Evolutionary conservation across 768 basidiomycete genomes (phyloP).

Genomic region (Panellus pusillus): DNA sequence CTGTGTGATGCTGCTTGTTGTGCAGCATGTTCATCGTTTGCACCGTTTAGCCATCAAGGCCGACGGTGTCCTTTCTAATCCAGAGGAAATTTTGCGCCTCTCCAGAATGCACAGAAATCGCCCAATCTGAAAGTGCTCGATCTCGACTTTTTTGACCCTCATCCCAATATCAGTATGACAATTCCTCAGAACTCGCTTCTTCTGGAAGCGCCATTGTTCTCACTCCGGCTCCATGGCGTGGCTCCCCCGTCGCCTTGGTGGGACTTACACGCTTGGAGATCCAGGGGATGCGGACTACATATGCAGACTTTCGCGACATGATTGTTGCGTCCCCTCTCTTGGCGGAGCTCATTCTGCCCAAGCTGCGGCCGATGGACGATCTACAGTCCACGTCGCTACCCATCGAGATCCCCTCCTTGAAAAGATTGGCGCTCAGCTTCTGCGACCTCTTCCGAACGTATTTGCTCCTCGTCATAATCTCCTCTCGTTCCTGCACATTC

Average conservation of each 20-base stretch:
- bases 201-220: constrained; percentile 11
- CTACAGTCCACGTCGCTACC: constrained; percentile 3
- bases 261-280: constrained; percentile 18
- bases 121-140: constrained; percentile 11
- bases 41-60: constrained; percentile 8
- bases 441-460: constrained; percentile 8
- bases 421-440: constrained; percentile 17
- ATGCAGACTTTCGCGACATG: constrained; percentile 16
- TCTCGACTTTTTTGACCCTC: constrained; percentile 6
- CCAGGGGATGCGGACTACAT: constrained; percentile 10
- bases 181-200: constrained; percentile 8
- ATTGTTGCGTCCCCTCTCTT: constrained; percentile 19
- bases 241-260: constrained; percentile 18
- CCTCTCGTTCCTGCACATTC: constrained; percentile 7
- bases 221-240: constrained; percentile 17
- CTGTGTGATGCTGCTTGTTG: constrained; percentile 17
- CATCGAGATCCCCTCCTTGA: constrained; percentile 18
- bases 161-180: constrained; percentile 1
- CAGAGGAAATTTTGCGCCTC: constrained; percentile 17
- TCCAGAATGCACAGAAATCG: constrained; percentile 18
- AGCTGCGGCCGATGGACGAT: constrained; percentile 14
- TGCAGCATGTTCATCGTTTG: constrained; percentile 14
- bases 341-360: constrained; percentile 14
- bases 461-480: constrained; percentile 17
- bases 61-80: background rate